These are phyloP conservation scores for Tetrapyrgos nigripes DNA, from an alignment of 1,284 basidiomycete species.

Conservation along the genomic window DNA sequence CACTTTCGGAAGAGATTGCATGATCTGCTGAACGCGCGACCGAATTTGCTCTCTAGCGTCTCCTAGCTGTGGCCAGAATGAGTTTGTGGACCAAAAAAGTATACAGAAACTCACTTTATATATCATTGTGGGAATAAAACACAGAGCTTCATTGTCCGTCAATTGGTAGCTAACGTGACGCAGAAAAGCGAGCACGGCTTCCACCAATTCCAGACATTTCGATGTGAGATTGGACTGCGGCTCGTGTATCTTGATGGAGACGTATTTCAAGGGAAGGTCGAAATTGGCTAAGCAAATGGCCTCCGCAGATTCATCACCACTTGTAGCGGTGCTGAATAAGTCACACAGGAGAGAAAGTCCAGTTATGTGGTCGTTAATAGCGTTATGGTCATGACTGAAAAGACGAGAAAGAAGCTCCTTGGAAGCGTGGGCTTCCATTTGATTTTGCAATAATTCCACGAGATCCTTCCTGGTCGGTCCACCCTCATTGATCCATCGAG, in stretches of 20 bases:
- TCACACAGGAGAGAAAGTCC: conserved; percentile 81
- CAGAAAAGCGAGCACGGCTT: conserved; percentile 79
- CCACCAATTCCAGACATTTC: conserved; percentile 90
- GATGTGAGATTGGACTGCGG: conserved; percentile 92
- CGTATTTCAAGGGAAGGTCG: conserved; percentile 94
- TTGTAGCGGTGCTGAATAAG: conserved; percentile 68
- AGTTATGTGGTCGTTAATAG: conserved; percentile 90
- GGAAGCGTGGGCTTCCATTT: conserved; percentile 89
- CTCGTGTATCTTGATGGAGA: conserved; percentile 90
- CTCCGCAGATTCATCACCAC: conserved; percentile 66
- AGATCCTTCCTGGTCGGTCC: conserved; percentile 87
- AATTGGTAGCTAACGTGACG: conserved; percentile 81
- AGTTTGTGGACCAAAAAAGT: conserved; percentile 9
- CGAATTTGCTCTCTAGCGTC: conserved; percentile 83
- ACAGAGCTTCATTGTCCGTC: conserved; percentile 86
- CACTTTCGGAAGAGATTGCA: conserved; percentile 77
- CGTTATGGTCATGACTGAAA: conserved; percentile 96
- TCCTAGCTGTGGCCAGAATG: conserved; percentile 61
- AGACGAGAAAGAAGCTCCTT: conserved; percentile 81
- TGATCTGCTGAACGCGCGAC: conserved; percentile 71
- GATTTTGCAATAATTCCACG: conserved; percentile 84
- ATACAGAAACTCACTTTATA: conserved; percentile 71
- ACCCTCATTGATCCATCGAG: conserved; percentile 84
- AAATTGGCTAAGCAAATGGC: conserved; percentile 88
- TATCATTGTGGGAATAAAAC: conserved; percentile 91